Base-by-base conservation (phyloP, 1,284 basidiomycete species). In the Ustilago nuda region DNA sequence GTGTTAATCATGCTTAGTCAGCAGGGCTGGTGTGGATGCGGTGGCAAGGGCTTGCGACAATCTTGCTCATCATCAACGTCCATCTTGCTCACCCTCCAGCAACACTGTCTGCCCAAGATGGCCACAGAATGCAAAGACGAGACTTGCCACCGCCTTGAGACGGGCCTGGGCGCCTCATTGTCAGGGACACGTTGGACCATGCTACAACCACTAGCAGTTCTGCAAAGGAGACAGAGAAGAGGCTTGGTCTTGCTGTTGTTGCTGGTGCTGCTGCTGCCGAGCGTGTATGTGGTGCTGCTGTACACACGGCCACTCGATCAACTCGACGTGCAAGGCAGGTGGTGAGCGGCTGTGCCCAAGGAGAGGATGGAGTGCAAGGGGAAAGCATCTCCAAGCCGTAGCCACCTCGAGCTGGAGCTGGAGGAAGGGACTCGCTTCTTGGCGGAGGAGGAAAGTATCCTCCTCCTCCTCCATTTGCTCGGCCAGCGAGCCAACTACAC, bases 381-480 rank as follows among this genome's bases (percentile, higher is more conserved):
- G 1, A 27, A 48, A 12, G 39, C 54, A n/a, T 19, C 53, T 13
- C 13, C 53, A 9, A 15, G 58, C 8, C 59, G 13, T 17, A 46
- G 43, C 33, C 35, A 30, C 6, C 19, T 37, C 12, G 56, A 66
- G 41, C 43, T 66, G 37, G 50, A 60, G 1, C 19, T 63, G 41
- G 66, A 69, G 51, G 72, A 69, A 43, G 63, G 61, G 72, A 50
- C 53, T 61, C 67, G 64, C 43, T 69, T 70, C 36, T 33, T 32
- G 13, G 23, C 48, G 30, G 63, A 66, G n/a, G 59, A 63, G 52
- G 72, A 78, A 45, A 67, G 67, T 57, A 57, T 66, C 5, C 33
- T 78, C 33, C 60, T 78, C 9, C 57, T 78, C 7, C 58, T 78
- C 17, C 65, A 67, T 4, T 72, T 72, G 8, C 50, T 78, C n/a